phyloP scores from a whole-genome alignment of 139 green algal genomes.

The Micromonas pusilla region DNA sequence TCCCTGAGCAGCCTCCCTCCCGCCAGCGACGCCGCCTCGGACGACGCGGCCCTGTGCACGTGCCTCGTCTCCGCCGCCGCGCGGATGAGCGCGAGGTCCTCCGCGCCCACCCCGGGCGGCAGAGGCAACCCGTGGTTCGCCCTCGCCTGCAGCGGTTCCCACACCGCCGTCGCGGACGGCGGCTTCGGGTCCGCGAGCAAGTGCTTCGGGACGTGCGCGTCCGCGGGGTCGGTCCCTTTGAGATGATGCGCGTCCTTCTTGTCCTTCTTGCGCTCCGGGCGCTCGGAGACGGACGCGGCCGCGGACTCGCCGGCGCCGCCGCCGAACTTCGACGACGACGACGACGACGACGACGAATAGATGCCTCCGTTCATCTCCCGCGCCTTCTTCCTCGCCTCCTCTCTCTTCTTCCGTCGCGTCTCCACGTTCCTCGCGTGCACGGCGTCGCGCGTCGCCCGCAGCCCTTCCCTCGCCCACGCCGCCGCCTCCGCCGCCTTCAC shows the following conservation, averaged over 20 bases:
- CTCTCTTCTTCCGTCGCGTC: not conserved
- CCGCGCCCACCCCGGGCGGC: not conserved
- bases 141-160: not conserved
- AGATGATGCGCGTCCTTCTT: no score
- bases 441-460: not conserved
- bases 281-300: no score
- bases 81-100: not conserved
- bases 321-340: no score
- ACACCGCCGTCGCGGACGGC: not conserved
- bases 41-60: not conserved
- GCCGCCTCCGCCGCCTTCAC: not conserved
- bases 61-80: not conserved
- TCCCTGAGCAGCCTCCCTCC: not conserved
- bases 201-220: not conserved
- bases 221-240: no score
- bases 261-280: no score
- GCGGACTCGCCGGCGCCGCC: not conserved
- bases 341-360: no score
- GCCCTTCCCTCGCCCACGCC: not conserved
- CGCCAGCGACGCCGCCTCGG: not conserved
- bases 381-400: not conserved
- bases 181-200: not conserved
- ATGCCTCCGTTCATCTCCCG: not conserved
- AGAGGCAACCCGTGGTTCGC: constrained; percentile 4
- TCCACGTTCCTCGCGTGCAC: not conserved